Conservation (phyloP, 2,329 filamentous ascomycete genomes). For the Eutypa lata region DNA sequence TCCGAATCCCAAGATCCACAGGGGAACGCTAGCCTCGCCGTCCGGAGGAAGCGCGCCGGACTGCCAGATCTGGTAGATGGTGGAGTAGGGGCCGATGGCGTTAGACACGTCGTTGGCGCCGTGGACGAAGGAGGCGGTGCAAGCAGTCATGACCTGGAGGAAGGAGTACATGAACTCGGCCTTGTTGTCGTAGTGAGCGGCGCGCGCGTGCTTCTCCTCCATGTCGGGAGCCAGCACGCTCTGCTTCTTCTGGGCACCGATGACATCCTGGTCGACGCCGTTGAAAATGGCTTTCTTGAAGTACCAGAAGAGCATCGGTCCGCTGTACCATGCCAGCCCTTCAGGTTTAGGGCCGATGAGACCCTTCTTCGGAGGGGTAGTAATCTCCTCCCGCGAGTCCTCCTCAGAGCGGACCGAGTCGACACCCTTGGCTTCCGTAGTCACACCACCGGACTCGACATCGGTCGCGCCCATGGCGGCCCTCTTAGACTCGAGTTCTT, state of each 20-base stretch:
- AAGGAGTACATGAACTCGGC: conserved; percentile 60
- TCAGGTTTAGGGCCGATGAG: conserved; percentile 21
- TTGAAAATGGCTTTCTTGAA: conserved; percentile 17
- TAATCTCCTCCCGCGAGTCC: conserved; percentile 5
- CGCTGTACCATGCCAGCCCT: conserved; percentile 30
- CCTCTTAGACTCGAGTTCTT: conserved; percentile 45
- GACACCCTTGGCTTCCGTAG: conserved; percentile 10
- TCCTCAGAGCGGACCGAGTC: conserved; percentile 5
- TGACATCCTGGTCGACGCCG: conserved; percentile 45
- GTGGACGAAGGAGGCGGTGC: conserved; percentile 62
- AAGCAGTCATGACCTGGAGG: conserved; percentile 58
- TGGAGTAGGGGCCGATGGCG: conserved; percentile 60
- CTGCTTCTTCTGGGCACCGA: conserved; percentile 35
- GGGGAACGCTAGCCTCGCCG: conserved; percentile 48
- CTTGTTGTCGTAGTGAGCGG: conserved; percentile 59
- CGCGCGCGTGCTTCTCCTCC: conserved; percentile 53
- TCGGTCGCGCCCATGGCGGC: conserved; percentile 23
- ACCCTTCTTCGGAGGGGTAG: conserved; percentile 8
- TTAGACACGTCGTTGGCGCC: conserved; percentile 66
- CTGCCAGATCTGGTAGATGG: conserved; percentile 59
- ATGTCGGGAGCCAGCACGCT: conserved; percentile 50
- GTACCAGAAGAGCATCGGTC: conserved; percentile 18
- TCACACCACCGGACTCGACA: conserved; percentile 19
- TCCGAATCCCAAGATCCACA: conserved; percentile 58
- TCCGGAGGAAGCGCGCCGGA: conserved; percentile 38